Conservation (phyloP, 495 filamentous ascomycete genomes). For the Tuber aestivum region DNA sequence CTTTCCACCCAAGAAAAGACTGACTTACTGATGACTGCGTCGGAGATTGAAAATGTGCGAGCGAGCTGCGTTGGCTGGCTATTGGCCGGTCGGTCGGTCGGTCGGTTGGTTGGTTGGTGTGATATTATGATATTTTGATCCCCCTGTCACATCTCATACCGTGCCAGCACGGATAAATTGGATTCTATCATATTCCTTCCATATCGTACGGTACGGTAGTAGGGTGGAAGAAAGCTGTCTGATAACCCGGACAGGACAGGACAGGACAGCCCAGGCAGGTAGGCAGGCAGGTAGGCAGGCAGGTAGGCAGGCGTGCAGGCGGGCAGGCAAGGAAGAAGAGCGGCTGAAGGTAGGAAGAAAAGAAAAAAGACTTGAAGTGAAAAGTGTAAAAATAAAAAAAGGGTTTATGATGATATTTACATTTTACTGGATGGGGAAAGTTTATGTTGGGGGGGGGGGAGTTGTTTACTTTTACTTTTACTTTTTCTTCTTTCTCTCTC, state of each 20-base stretch:
- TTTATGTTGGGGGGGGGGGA: too few species aligned
- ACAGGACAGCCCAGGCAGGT: too few species aligned
- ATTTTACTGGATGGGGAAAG: not conserved
- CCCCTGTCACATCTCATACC: not conserved
- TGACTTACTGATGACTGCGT: too few species aligned
- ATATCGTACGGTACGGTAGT: too few species aligned
- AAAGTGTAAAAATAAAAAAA: not conserved
- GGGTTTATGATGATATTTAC: not conserved
- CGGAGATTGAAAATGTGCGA: not conserved
- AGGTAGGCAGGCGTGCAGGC: not conserved
- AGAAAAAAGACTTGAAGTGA: not conserved
- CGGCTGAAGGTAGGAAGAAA: too few species aligned
- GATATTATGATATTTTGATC: not conserved
- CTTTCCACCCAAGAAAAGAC: too few species aligned
- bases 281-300: not conserved
- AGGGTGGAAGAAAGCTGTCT: too few species aligned
- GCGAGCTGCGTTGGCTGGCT: not conserved
- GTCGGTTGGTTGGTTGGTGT: not conserved
- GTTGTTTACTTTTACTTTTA: too few species aligned
- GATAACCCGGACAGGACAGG: too few species aligned
- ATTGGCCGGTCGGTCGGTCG: too few species aligned
- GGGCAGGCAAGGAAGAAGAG: too few species aligned
- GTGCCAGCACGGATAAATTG: not conserved
- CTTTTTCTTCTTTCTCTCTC: too few species aligned
- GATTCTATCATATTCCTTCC: not conserved